Base-by-base conservation (phyloP, 495 filamentous ascomycete species). In the Aspergillus steynii region DNA sequence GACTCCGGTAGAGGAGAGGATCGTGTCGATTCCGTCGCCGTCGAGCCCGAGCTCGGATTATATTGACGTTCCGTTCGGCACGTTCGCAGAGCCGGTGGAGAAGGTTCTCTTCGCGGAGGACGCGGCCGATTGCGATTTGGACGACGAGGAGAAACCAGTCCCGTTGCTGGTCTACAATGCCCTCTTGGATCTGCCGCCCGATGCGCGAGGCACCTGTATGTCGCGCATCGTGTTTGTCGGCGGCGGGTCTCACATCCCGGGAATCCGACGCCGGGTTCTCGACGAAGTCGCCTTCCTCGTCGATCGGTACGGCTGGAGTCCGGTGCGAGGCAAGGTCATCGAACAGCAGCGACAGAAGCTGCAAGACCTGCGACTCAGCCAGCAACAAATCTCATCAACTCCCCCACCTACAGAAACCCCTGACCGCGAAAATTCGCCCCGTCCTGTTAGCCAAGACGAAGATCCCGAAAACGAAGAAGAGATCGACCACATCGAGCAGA, bases 191-290 rank as follows among this genome's bases (percentile, higher is more conserved):
- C 80, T 96, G 1, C 90, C 93, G 0, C 77, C 93, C 2, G 95
- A 99, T 75, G 85, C 90, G 26, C 87, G 95, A 27, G 86, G 87
- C 0, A 75, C 88, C 8, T 96, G 92, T 72, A 95, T 97, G 90
- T 86, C 92, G 6, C 89, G 94, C 54, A 92, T 99, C 55, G 82
- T 96, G 4, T 87, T 98, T 68, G 88, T 89, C 0, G 95, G 95
- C 42, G 93, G 93, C 5, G 88, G 89, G 51, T 86, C 92, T 45
- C 83, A 85, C 27, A 87, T 98, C 12, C 83, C 90, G 2, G 95
- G 95, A 5, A 76, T 99, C 2, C 93, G 91, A 66, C 75, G 77
- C n/a, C 86, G 95, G 7, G 82, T 96, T 31, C 75, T 97, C 20
- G 79, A 86, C 29, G 94, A 99, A 63, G 80, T 98, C 0, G 79